Conservation (phyloP, 2,329 filamentous ascomycete species). For the Hypoxylon sp. region DNA sequence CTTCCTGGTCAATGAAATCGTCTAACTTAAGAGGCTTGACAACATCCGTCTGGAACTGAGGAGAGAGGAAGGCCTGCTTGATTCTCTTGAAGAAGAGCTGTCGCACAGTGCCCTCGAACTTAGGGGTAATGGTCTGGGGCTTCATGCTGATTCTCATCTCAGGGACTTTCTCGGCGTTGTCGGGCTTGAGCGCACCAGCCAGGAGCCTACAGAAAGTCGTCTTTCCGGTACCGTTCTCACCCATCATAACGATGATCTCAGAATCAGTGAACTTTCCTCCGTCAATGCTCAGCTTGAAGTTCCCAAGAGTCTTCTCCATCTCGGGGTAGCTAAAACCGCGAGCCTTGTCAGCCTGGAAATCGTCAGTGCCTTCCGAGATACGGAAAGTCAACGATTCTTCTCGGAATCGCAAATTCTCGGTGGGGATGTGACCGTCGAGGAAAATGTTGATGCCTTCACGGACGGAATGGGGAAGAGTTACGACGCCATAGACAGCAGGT, state of each 20-base stretch:
- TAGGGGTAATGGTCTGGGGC: conserved; percentile 98
- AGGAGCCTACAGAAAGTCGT: conserved; percentile 98
- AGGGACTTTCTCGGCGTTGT: conserved; percentile 81
- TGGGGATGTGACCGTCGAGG: conserved; percentile 97
- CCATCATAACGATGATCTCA: conserved; percentile 99
- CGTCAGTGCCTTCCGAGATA: conserved; percentile 88
- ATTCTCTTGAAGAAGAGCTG: conserved; percentile 99
- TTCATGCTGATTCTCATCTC: conserved; percentile 99
- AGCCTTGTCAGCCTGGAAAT: conserved; percentile 85
- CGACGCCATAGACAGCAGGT: conserved; percentile 96
- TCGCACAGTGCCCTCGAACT: conserved; percentile 95
- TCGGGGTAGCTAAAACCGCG: conserved; percentile 88
- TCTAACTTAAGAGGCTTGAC: conserved; percentile 99
- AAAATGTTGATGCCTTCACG: conserved; percentile 99
- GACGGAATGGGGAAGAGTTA: conserved; percentile 93
- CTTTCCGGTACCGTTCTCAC: conserved; percentile 99
- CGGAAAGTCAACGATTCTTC: conserved; percentile 97
- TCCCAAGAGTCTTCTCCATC: conserved; percentile 93
- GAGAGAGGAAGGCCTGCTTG: conserved; percentile 93
- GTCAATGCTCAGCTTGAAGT: conserved; percentile 87
- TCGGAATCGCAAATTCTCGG: conserved; percentile 97
- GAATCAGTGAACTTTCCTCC: conserved; percentile 93
- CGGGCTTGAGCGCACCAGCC: conserved; percentile 92
- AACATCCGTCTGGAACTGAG: conserved; percentile 99
- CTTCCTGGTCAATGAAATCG: conserved; percentile 99